These are phyloP conservation scores for Penicillium sp. DNA, from an alignment of 2,329 filamentous ascomycete genomes.

Conservation along the genomic window DNA sequence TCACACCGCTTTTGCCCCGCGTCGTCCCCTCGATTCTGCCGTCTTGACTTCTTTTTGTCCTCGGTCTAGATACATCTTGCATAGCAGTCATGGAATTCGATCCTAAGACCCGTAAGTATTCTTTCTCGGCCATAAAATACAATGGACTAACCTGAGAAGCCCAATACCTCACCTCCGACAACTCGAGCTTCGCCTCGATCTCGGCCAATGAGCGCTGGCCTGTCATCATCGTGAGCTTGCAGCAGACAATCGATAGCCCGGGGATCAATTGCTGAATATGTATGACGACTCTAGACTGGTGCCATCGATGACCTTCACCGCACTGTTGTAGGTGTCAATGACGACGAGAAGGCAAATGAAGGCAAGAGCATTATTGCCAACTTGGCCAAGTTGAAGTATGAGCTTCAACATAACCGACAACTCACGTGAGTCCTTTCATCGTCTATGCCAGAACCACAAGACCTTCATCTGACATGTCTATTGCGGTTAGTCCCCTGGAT, in stretches of 20 bases:
- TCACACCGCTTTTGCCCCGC: conserved; percentile 24
- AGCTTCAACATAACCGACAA: conserved; percentile 67
- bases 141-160: conserved; percentile 48
- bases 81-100: conserved; percentile 65
- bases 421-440: background rate
- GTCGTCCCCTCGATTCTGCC: conserved; percentile 14
- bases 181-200: conserved; percentile 78
- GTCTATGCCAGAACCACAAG: background rate
- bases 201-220: conserved; percentile 91
- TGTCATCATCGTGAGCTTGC: conserved; percentile 72
- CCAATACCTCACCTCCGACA: conserved; percentile 74
- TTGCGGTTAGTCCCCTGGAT: conserved; percentile 58
- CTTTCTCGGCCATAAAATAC: conserved; percentile 1
- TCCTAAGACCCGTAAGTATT: conserved; percentile 64
- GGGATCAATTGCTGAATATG: conserved; percentile 4
- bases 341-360: conserved; percentile 64
- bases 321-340: conserved; percentile 47
- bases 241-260: background rate
- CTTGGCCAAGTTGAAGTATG: conserved; percentile 84
- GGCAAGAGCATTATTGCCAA: conserved; percentile 82
- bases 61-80: conserved; percentile 7
- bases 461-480: background rate
- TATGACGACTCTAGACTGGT: conserved; percentile 62
- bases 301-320: conserved; percentile 94
- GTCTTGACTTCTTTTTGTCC: conserved; percentile 16